phyloP scores from a whole-genome alignment of 345 rosid genomes.

The Clarkia xantiana region DNA sequence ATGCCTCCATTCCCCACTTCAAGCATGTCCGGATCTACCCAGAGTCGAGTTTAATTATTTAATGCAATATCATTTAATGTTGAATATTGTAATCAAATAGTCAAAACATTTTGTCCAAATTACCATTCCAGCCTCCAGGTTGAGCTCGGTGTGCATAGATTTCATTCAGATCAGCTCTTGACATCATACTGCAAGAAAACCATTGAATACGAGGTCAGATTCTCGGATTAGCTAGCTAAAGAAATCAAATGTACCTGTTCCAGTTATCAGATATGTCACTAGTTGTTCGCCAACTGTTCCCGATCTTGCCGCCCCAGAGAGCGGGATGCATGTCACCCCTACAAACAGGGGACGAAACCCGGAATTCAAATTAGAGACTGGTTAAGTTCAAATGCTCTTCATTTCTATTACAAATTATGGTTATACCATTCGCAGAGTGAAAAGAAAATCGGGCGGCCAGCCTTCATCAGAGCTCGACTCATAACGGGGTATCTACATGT shows the following conservation, averaged over 20 bases:
- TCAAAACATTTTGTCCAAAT: background rate
- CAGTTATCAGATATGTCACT: slow-evolving; percentile 60
- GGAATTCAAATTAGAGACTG: background rate
- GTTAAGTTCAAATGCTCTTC: background rate
- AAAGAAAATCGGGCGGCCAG: slow-evolving; percentile 64
- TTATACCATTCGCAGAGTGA: slow-evolving; percentile 70
- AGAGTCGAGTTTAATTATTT: background rate
- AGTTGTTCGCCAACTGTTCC: slow-evolving; percentile 96
- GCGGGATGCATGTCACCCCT: slow-evolving; percentile 94
- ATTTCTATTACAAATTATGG: background rate
- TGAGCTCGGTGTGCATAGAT: slow-evolving; percentile 65
- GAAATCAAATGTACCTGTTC: slow-evolving; percentile 30
- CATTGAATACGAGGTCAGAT: background rate
- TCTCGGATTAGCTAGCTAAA: background rate
- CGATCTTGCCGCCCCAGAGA: slow-evolving; percentile 58
- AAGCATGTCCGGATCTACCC: slow-evolving; percentile 92
- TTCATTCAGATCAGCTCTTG: slow-evolving; percentile 65
- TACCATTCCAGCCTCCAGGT: slow-evolving; percentile 97
- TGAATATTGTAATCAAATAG: background rate
- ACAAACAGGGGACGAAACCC: slow-evolving; percentile 51
- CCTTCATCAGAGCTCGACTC: slow-evolving; percentile 66
- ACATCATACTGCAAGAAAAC: slow-evolving; percentile 43
- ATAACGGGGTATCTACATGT: slow-evolving; percentile 59
- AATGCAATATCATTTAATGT: background rate
- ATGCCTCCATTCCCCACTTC: slow-evolving; percentile 99